These are phyloP conservation scores for Aspergillus egyptiacus DNA, from an alignment of 495 filamentous ascomycete genomes.

Conservation along the genomic window DNA sequence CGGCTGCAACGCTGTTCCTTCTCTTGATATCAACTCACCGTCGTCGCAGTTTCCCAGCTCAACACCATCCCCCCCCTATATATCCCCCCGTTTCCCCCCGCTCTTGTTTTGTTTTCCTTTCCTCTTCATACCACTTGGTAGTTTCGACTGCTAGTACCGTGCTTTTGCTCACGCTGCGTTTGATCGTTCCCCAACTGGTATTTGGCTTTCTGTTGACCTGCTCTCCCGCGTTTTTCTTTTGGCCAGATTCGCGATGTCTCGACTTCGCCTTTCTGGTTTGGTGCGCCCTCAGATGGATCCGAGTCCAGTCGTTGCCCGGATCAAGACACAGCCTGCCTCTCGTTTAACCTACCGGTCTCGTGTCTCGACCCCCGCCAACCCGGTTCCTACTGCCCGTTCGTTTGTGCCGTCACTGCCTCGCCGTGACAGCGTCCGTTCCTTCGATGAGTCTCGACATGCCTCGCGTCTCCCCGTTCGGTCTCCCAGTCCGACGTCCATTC, in stretches of 20 bases:
- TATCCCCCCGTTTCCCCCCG: neutral
- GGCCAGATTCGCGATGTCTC: slow-evolving; percentile 13
- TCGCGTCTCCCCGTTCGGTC: slow-evolving; percentile 18
- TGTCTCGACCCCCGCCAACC: slow-evolving; percentile 7
- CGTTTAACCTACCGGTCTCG: slow-evolving; percentile 3
- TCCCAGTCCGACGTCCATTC: neutral
- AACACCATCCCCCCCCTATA: neutral
- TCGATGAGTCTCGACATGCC: slow-evolving; percentile 11
- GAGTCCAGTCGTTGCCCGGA: neutral
- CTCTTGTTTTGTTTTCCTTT: slow-evolving; percentile 8
- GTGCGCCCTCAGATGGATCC: neutral
- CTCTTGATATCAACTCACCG: neutral
- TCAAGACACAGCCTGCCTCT: slow-evolving; percentile 17
- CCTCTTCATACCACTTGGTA: slow-evolving; percentile 14
- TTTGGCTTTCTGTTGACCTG: neutral
- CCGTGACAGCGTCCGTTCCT: slow-evolving; percentile 12
- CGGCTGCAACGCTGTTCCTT: too few species aligned
- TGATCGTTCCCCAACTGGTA: slow-evolving; percentile 6
- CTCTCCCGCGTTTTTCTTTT: neutral
- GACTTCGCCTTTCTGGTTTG: slow-evolving; percentile 12
- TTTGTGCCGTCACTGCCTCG: slow-evolving; percentile 7
- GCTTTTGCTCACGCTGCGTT: slow-evolving; percentile 13
- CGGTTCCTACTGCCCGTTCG: slow-evolving; percentile 5
- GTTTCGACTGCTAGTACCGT: slow-evolving; percentile 21
- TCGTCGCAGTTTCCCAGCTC: neutral